A percentile compares a stretch with the other conserved stretches of the same genome.
These are phyloP conservation scores for Oidiodendron maius DNA, from an alignment of 495 filamentous ascomycete species.

Conservation along the genomic window DNA sequence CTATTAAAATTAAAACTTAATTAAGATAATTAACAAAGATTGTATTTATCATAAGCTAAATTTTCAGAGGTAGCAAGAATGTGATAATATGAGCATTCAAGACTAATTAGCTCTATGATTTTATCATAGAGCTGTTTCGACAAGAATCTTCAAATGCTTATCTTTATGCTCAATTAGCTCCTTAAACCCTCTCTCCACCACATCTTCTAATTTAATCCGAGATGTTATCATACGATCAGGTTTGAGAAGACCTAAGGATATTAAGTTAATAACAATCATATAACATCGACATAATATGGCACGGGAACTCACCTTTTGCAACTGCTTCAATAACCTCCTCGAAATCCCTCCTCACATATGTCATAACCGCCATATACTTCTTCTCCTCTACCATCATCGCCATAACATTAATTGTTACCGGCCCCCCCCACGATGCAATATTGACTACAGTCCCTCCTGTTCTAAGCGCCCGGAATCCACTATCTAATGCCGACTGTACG, in stretches of 20 bases:
- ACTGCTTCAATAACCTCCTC: constrained; percentile 48
- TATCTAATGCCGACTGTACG: constrained; percentile 44
- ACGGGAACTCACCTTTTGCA: constrained; percentile 28
- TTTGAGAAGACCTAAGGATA: constrained; percentile 45
- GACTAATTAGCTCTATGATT: too few species aligned
- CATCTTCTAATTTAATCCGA: constrained; percentile 44
- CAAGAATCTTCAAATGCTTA: constrained; percentile 52
- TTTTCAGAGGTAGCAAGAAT: too few species aligned
- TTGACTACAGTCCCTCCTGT: constrained; percentile 54
- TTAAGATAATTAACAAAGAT: too few species aligned
- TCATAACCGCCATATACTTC: constrained; percentile 43
- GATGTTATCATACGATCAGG: constrained; percentile 56
- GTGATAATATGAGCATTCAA: too few species aligned
- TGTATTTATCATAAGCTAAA: too few species aligned
- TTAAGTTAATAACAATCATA: background rate
- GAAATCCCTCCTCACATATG: constrained; percentile 51
- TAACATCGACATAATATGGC: too few species aligned
- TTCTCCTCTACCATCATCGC: constrained; percentile 39
- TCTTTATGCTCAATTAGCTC: constrained; percentile 49
- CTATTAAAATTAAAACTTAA: too few species aligned
- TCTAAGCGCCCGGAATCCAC: constrained; percentile 41
- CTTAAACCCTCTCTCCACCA: constrained; percentile 53
- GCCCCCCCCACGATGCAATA: constrained; percentile 56
- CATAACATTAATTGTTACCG: constrained; percentile 41
- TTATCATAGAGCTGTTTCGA: too few species aligned